These are phyloP conservation scores for Xerocomus brunneocitrinus DNA, from an alignment of 768 basidiomycete species.

Conservation along the genomic window DNA sequence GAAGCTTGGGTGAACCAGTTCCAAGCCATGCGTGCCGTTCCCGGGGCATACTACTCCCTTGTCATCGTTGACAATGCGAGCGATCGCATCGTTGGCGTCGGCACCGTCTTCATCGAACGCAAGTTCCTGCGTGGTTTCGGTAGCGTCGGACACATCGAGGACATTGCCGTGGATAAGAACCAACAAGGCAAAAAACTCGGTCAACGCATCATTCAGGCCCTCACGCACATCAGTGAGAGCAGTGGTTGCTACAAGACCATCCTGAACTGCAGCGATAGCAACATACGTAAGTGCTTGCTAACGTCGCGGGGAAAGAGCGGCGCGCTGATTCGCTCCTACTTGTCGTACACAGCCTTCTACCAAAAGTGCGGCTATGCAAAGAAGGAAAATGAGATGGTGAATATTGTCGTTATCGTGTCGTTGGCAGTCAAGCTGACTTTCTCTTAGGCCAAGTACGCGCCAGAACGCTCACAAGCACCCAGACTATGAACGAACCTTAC, in stretches of 20 bases:
- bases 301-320: conserved; percentile 3
- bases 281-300: conserved; percentile 68
- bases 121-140: conserved; percentile 90
- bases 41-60: conserved; percentile 73
- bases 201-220: conserved; percentile 76
- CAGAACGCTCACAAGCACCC: conserved; percentile 28
- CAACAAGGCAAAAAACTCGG: conserved; percentile 94
- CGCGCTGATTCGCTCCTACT: conserved; percentile 5
- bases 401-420: neutral
- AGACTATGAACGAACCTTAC: conserved; percentile 13
- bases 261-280: conserved; percentile 86
- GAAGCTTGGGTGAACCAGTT: conserved; percentile 70
- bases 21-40: conserved; percentile 48
- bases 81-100: conserved; percentile 80
- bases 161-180: conserved; percentile 86
- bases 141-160: conserved; percentile 92
- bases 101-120: conserved; percentile 84
- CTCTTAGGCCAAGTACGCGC: conserved; percentile 55
- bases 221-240: conserved; percentile 78
- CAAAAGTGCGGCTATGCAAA: conserved; percentile 90
- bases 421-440: conserved; percentile 7
- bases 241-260: conserved; percentile 95
- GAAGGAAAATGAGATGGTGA: conserved; percentile 93
- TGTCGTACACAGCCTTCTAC: conserved; percentile 72
- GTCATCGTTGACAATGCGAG: conserved; percentile 74